Evolutionary conservation across 306 rosid genomes (phyloP), one percentile per base, ranked within the genome.

Genomic region (Quercus wislizeni): DNA sequence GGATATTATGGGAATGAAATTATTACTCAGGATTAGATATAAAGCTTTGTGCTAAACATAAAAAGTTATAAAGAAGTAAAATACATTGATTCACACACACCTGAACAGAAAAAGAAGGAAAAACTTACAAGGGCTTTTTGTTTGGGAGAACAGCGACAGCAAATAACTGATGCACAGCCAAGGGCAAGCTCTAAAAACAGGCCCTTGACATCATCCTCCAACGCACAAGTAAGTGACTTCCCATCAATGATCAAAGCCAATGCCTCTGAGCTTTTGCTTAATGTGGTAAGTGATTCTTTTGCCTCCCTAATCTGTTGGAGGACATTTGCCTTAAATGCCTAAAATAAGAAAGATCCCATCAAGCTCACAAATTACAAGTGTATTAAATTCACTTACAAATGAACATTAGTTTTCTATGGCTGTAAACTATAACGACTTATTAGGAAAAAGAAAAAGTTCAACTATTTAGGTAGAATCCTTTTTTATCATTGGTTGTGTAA

Each of bases 101-200:
- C 28, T 20, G 25, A 23, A 11, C 5, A 12, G 75, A 38, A 27
- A 55, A 2, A 58, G 58, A 25, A 57, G 35, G 19, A 68, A 57
- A 56, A 75, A 78, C 91, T 87, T 85, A 94, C 99, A 74, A 93
- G 94, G 74, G 98, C 98, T 85, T 96, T 96, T 87, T 96, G 99
- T 84, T 93, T 96, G 69, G 99, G 99, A 79, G 99, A 96, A 55
- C 97, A 93, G 76, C 99, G 95, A 56, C 99, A 96, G 86, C 99
- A 96, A 82, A 96, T 93, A 55, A 96, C 98, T 28, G 99, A 96
- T 74, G 99, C 97, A 59, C 98, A 96, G 55, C 99, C 96, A 74
- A 93, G 77, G 14, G 98, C 98, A 76, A 96, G 92, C 81, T 93
- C 96, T 71, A 93, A 86, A 88, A 96, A 93, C 72, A 81, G 69